A percentile compares a stretch with the other conserved stretches of the same genome.
phyloP scores from a whole-genome alignment of 805 yeast genomes.

The Metschnikowia picachoensis region DNA sequence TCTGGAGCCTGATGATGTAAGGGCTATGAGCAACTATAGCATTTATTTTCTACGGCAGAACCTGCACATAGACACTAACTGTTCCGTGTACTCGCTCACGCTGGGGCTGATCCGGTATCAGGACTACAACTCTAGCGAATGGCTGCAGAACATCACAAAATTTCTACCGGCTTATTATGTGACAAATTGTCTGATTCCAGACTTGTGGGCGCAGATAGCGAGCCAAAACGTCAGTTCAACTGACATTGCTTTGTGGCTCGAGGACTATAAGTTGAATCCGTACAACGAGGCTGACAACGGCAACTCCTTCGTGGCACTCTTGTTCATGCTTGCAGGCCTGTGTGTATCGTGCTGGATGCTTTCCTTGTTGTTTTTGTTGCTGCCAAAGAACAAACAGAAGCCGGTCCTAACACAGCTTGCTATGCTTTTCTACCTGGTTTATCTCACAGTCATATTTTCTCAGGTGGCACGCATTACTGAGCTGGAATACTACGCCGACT shows the following conservation, averaged over 20 bases:
- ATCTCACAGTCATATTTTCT: constrained; percentile 49
- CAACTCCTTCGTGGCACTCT: constrained; percentile 41
- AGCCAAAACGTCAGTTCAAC: constrained; percentile 6
- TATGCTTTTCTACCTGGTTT: constrained; percentile 52
- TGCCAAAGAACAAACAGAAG: constrained; percentile 47
- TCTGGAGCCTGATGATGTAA: neutral
- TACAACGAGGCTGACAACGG: constrained; percentile 34
- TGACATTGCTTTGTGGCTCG: constrained; percentile 14
- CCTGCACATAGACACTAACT: constrained; percentile 33
- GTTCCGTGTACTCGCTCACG: constrained; percentile 37
- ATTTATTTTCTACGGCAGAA: constrained; percentile 17
- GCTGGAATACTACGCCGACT: constrained; percentile 48
- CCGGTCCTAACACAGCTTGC: constrained; percentile 57
- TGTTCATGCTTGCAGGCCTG: constrained; percentile 51
- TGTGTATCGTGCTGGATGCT: constrained; percentile 72
- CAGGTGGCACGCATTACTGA: constrained; percentile 44
- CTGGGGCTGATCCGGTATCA: constrained; percentile 27
- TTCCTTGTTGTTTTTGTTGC: constrained; percentile 49
- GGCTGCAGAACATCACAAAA: constrained; percentile 12
- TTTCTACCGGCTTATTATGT: constrained; percentile 43
- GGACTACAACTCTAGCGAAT: constrained; percentile 17
- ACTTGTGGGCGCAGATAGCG: constrained; percentile 33
- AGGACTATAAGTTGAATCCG: constrained; percentile 16
- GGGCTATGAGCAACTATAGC: constrained; percentile 18
- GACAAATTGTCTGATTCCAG: constrained; percentile 40